Evolutionary conservation across 495 filamentous ascomycete species (phyloP).

Genomic region (Penicillium angulare): DNA sequence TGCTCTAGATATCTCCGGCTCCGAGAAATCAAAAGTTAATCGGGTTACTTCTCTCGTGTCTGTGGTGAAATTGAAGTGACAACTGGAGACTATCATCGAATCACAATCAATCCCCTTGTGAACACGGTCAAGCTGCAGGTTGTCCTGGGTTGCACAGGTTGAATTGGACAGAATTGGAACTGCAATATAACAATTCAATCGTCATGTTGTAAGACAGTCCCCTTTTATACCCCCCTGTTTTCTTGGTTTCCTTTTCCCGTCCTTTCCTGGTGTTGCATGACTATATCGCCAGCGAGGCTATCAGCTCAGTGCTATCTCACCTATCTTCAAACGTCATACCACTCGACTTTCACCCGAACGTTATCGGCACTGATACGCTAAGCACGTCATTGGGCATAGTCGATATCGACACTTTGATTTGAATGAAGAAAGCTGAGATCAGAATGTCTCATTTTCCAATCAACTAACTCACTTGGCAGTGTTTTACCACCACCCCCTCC

Average conservation of each 20-base stretch:
- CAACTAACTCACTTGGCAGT: conserved; percentile 44
- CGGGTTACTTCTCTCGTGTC: background rate
- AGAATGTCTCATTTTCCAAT: background rate
- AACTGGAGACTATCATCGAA: background rate
- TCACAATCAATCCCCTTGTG: background rate
- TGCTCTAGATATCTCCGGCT: background rate
- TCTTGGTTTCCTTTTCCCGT: background rate
- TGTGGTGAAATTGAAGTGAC: background rate
- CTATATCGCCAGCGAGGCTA: background rate
- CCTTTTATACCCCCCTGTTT: background rate
- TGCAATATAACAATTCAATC: background rate
- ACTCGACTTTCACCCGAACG: background rate
- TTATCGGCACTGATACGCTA: background rate
- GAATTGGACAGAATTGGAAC: background rate
- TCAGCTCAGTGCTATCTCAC: background rate
- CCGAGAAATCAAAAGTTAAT: background rate
- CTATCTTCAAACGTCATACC: background rate
- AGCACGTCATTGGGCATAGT: background rate
- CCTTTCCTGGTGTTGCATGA: background rate
- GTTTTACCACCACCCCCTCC: conserved; percentile 84
- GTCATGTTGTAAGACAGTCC: conserved; percentile 39
- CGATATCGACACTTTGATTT: background rate
- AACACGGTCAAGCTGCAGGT: background rate
- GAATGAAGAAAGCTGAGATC: background rate
- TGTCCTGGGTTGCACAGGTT: background rate